Conservation (phyloP, 2,329 filamentous ascomycete genomes). For the Trichoderma sp. region DNA sequence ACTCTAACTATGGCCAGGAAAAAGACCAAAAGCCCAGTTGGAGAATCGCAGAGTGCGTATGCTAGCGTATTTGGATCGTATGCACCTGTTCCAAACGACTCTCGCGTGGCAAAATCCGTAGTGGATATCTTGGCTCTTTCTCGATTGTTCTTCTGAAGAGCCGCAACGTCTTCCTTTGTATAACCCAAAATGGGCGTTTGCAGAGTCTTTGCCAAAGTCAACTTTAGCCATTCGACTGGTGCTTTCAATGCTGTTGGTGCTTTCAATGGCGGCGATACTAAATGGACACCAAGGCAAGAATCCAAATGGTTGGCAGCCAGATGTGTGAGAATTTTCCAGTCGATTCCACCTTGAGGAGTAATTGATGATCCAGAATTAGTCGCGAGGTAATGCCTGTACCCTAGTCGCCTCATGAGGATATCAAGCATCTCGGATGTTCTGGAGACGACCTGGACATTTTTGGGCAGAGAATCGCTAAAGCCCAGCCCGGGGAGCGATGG, state of each 20-base stretch:
- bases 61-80: slow-evolving; percentile 56
- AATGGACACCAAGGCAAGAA: slow-evolving; percentile 61
- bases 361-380: slow-evolving; percentile 54
- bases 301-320: slow-evolving; percentile 50
- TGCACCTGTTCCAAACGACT: slow-evolving; percentile 34
- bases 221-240: slow-evolving; percentile 55
- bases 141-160: slow-evolving; percentile 35
- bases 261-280: slow-evolving; percentile 58
- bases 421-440: slow-evolving; percentile 59
- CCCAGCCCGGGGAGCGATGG: slow-evolving; percentile 67
- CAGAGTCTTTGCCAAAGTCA: slow-evolving; percentile 54
- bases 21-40: slow-evolving; percentile 58
- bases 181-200: slow-evolving; percentile 58
- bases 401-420: slow-evolving; percentile 60
- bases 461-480: slow-evolving; percentile 63
- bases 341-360: slow-evolving; percentile 49
- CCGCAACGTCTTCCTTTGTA: slow-evolving; percentile 50
- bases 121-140: slow-evolving; percentile 21
- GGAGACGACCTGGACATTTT: slow-evolving; percentile 50
- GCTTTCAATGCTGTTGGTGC: slow-evolving; percentile 48
- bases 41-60: slow-evolving; percentile 64
- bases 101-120: slow-evolving; percentile 27
- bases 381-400: slow-evolving; percentile 59
- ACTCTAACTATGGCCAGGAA: slow-evolving; percentile 50
- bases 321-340: slow-evolving; percentile 51